phyloP scores from a whole-genome alignment of 495 filamentous ascomycete genomes.

The Glarea lozoyensis region DNA sequence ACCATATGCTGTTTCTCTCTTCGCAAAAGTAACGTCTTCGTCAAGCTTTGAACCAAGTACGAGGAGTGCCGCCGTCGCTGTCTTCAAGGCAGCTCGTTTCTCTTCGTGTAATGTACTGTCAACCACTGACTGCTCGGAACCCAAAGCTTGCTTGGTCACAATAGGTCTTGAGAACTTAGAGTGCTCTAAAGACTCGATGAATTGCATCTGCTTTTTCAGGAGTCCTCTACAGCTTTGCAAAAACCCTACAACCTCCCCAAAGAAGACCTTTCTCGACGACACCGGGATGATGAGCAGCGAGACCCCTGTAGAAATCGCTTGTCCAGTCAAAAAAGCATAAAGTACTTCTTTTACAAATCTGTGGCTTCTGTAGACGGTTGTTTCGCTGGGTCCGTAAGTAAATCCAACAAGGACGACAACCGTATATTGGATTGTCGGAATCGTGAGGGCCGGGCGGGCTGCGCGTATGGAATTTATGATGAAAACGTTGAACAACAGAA shows the following conservation, averaged over 20 bases:
- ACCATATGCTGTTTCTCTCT: conserved; percentile 65
- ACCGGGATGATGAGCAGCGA: conserved; percentile 61
- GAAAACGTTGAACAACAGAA: conserved; percentile 72
- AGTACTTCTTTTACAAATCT: conserved; percentile 45
- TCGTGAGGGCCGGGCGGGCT: conserved; percentile 58
- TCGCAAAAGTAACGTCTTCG: conserved; percentile 67
- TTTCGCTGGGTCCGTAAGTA: conserved; percentile 50
- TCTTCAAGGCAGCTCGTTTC: conserved; percentile 29
- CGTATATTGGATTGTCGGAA: conserved; percentile 63
- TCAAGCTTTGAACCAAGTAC: conserved; percentile 60
- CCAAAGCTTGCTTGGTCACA: background rate
- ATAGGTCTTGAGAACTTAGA: background rate
- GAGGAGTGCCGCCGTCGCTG: conserved; percentile 41
- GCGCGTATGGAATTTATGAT: conserved; percentile 58
- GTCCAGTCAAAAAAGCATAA: conserved; percentile 52
- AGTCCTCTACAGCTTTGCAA: conserved; percentile 44
- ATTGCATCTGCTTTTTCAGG: conserved; percentile 36
- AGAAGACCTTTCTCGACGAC: conserved; percentile 41
- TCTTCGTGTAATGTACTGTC: background rate
- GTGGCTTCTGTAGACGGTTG: conserved; percentile 39
- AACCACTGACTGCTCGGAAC: background rate
- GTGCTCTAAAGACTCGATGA: conserved; percentile 5
- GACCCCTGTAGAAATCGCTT: conserved; percentile 53
- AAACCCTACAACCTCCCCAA: conserved; percentile 46
- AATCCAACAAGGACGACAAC: conserved; percentile 57